Evolutionary conservation across 2,329 filamentous ascomycete species (phyloP), one percentile per base, ranked within the genome.

Genomic region (Aaosphaeria arxii): DNA sequence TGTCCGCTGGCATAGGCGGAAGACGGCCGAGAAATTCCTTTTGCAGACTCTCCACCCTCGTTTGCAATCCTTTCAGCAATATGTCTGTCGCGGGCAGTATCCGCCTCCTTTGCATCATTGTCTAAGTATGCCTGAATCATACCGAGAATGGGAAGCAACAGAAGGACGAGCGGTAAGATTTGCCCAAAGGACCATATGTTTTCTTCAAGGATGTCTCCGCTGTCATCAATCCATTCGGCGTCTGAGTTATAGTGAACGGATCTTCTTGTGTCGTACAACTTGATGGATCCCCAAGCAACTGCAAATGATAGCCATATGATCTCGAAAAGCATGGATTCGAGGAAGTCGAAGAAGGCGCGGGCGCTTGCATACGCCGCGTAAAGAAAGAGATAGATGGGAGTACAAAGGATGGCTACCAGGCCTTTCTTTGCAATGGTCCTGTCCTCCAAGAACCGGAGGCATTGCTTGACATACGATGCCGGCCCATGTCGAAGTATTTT

Each of bases 121-220:
- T 61, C 61, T 11, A 62, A 50, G 43, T 62, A 64, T 7, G 54
- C 48, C 42, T 63, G 59, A 4, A 54, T 48, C 56, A 61, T 60
- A 0, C 55, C 56, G 5, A 65, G 46, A 1, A 61, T 7, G 0
- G 59, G 62, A 5, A 63, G 43, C 1, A 63, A 35, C 2, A 65
- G 42, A 1, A 65, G 50, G 7, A 65, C 42, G 2, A 65, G 45
- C 7, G 61, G 62, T 5, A 65, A 42, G 9, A 53, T 63, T 40
- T 65, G 61, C 3, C 61, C 61, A 31, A 63, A 63, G 0, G 55
- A 56, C 62, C 58, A 62, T 7, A 45, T 46, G 32, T 63, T 53
- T 40, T 63, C 58, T 5, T 53, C 48, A 5, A 52, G 44, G 3
- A 58, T 30, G 1, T 49, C 49, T 30, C 47, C 44, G 33, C 58